Percentiles rank a stretch among this genome's conserved stretches.
phyloP scores from a whole-genome alignment of 441 rosid species.

The Bruguiera hainesii region DNA sequence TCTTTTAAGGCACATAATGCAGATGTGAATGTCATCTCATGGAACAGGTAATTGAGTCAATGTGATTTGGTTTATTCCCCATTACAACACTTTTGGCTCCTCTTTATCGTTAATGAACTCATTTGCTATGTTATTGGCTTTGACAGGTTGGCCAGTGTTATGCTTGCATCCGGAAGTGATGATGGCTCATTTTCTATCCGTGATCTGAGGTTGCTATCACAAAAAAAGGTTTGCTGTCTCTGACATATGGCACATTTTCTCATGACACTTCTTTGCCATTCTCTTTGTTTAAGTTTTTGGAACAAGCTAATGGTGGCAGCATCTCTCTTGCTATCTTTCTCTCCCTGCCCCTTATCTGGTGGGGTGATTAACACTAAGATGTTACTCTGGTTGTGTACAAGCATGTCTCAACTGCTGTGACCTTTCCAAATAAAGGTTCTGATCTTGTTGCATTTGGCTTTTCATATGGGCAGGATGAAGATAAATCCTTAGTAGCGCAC shows the following conservation, averaged over 20 bases:
- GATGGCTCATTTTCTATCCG: constrained; percentile 91
- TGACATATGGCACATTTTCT: background rate
- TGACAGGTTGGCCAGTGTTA: constrained; percentile 78
- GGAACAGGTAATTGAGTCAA: constrained; percentile 68
- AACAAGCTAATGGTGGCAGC: background rate
- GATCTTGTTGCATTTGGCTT: background rate
- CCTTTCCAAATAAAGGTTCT: background rate
- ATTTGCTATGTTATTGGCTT: constrained; percentile 19
- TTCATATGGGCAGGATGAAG: constrained; percentile 50
- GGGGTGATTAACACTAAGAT: background rate
- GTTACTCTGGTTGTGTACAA: background rate
- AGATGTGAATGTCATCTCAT: constrained; percentile 92
- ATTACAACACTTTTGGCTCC: background rate
- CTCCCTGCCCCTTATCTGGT: background rate
- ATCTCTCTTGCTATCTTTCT: background rate
- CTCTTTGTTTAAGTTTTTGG: background rate
- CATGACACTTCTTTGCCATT: background rate
- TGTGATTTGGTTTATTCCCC: background rate
- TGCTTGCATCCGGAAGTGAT: constrained; percentile 96
- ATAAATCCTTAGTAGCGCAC: constrained; percentile 70
- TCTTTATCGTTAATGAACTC: constrained; percentile 11
- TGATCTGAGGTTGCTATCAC: constrained; percentile 66
- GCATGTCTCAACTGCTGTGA: background rate
- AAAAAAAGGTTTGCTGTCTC: constrained; percentile 17
- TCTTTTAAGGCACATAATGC: constrained; percentile 84